These are phyloP conservation scores for Backusella australiensis DNA, from an alignment of 192 early-diverging fungal genomes.

Conservation along the genomic window DNA sequence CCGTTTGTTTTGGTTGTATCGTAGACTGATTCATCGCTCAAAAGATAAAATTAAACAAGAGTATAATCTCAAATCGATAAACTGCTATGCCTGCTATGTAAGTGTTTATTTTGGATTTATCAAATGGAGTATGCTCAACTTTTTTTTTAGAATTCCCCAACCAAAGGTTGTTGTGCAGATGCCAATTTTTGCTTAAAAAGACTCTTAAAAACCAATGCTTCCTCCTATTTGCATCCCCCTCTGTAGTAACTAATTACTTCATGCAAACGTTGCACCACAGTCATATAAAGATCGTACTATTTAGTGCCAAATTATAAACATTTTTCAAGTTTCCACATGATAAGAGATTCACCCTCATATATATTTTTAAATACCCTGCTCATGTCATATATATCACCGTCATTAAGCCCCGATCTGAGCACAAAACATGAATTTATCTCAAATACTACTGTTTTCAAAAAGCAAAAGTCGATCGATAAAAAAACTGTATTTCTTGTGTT, in stretches of 20 bases:
- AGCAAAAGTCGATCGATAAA: neutral
- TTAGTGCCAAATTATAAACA: neutral
- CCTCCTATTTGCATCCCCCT: neutral
- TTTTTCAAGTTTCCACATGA: neutral
- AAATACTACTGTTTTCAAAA: neutral
- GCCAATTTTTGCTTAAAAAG: neutral
- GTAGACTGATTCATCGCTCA: neutral
- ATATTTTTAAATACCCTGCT: neutral
- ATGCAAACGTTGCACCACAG: no score
- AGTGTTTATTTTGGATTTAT: neutral
- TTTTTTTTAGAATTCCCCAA: neutral
- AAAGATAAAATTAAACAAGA: neutral
- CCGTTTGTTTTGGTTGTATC: neutral
- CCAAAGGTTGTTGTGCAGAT: neutral
- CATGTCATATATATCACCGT: neutral
- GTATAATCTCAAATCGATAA: neutral
- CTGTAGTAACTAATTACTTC: neutral
- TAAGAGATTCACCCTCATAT: neutral
- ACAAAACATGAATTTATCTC: neutral
- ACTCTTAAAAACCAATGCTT: neutral
- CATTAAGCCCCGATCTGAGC: neutral
- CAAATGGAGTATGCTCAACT: neutral
- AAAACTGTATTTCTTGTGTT: neutral
- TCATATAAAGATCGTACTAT: no score
- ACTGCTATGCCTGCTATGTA: neutral